A percentile compares a stretch with the other conserved stretches of the same genome.
Conservation (phyloP, 352 stramenopile species). For the Thalassiosira exigua region DNA sequence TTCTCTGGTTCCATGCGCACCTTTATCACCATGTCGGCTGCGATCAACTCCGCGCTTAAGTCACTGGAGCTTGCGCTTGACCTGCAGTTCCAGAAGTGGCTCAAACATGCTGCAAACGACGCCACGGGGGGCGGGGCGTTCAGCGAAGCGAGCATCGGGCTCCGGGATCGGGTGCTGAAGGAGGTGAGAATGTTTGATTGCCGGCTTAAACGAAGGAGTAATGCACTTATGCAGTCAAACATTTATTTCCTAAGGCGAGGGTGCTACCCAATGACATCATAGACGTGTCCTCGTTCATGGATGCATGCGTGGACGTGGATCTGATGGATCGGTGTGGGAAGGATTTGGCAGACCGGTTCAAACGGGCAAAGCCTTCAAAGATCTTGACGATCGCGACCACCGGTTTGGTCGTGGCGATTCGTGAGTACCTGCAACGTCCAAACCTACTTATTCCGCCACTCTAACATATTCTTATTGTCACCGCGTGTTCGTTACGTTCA, state of each 20-base stretch:
- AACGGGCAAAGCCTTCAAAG: conserved; percentile 76
- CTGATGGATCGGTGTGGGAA: conserved; percentile 86
- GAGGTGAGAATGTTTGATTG: too few species aligned
- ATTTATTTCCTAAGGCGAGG: too few species aligned
- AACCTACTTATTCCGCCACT: not conserved
- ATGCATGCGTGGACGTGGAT: conserved; percentile 82
- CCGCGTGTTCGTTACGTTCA: conserved; percentile 29
- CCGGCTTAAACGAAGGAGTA: too few species aligned
- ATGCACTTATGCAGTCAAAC: too few species aligned
- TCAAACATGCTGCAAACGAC: conserved; percentile 64
- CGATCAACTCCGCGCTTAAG: conserved; percentile 77
- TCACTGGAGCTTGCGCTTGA: conserved; percentile 73
- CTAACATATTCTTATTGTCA: conserved; percentile 1
- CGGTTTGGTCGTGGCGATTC: conserved; percentile 78
- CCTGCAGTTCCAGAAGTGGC: conserved; percentile 80
- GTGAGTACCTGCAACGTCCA: conserved; percentile 22
- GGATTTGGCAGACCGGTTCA: conserved; percentile 78
- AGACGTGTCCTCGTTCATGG: conserved; percentile 86
- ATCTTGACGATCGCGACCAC: conserved; percentile 86
- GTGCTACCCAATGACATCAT: conserved; percentile 86
- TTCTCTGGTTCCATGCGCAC: conserved; percentile 74
- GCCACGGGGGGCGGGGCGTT: conserved; percentile 41
- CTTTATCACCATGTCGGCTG: conserved; percentile 74
- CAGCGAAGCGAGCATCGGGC: conserved; percentile 66
- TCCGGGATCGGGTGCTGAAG: conserved; percentile 80